These are phyloP conservation scores for Aspergillus biplanus DNA, from an alignment of 495 filamentous ascomycete species.

Conservation along the genomic window DNA sequence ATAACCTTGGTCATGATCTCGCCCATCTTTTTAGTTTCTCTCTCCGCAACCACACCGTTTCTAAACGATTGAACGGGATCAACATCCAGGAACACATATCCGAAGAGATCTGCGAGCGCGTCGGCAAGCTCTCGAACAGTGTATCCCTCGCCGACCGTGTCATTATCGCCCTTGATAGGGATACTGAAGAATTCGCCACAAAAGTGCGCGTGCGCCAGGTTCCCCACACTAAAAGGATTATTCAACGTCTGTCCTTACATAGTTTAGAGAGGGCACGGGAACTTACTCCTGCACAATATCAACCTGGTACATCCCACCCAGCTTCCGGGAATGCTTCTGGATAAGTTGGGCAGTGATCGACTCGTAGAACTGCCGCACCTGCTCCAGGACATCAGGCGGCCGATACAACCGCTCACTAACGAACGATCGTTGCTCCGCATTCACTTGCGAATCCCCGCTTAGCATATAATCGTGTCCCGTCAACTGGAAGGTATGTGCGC, in stretches of 20 bases:
- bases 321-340: constrained; percentile 61
- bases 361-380: constrained; percentile 59
- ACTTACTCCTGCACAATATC: constrained; percentile 72
- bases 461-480: constrained; percentile 14
- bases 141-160: constrained; percentile 77
- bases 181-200: constrained; percentile 72
- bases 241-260: background rate
- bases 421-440: constrained; percentile 5
- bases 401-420: constrained; percentile 34
- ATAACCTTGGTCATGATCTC: too few relatives aligned
- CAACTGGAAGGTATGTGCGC: too few relatives aligned
- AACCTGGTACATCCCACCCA: constrained; percentile 63
- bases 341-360: constrained; percentile 68
- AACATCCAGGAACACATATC: constrained; percentile 58
- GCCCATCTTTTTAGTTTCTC: too few relatives aligned
- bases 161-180: constrained; percentile 69
- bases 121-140: constrained; percentile 65
- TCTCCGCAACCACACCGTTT: too few relatives aligned
- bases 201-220: constrained; percentile 72
- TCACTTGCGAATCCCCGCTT: background rate
- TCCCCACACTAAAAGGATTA: constrained; percentile 56
- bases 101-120: constrained; percentile 57
- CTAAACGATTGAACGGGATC: constrained; percentile 53
- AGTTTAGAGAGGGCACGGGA: background rate
- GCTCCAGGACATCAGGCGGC: constrained; percentile 47